A percentile compares a stretch with the other conserved stretches of the same genome.
Conservation (phyloP, 371 early-diverging fungal species). For the Chytridiales sp. region DNA sequence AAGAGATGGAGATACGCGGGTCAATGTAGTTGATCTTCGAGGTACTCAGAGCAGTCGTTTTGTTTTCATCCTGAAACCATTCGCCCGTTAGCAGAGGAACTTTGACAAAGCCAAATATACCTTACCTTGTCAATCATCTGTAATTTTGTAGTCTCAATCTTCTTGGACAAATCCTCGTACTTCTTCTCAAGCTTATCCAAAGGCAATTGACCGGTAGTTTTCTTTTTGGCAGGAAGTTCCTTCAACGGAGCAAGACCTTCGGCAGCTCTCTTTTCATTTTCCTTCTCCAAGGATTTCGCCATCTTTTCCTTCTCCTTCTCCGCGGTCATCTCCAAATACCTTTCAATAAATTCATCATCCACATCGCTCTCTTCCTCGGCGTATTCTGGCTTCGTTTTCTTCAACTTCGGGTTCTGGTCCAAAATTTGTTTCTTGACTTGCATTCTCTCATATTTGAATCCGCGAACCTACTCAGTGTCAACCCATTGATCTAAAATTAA, state of each 20-base stretch:
- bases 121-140: constrained; percentile 72
- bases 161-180: constrained; percentile 65
- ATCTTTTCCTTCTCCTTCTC: constrained; percentile 70
- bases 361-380: constrained; percentile 71
- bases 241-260: constrained; percentile 20
- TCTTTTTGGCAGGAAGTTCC: constrained; percentile 20
- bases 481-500: constrained; percentile 6
- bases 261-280: constrained; percentile 44
- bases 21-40: constrained; percentile 98
- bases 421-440: constrained; percentile 66
- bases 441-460: constrained; percentile 79
- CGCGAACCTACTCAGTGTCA: constrained; percentile 55
- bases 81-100: not conserved
- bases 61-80: constrained; percentile 84
- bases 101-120: too few relatives aligned
- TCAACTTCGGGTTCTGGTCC: constrained; percentile 68
- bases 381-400: constrained; percentile 69
- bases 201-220: constrained; percentile 38
- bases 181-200: constrained; percentile 64
- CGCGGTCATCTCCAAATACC: constrained; percentile 56
- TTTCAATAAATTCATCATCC: constrained; percentile 75
- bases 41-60: constrained; percentile 94
- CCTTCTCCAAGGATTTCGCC: constrained; percentile 56
- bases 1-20: constrained; percentile 91
- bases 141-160: constrained; percentile 65